Evolutionary conservation across 2,329 filamentous ascomycete species (phyloP).

Genomic region (Ophiostoma piceae): DNA sequence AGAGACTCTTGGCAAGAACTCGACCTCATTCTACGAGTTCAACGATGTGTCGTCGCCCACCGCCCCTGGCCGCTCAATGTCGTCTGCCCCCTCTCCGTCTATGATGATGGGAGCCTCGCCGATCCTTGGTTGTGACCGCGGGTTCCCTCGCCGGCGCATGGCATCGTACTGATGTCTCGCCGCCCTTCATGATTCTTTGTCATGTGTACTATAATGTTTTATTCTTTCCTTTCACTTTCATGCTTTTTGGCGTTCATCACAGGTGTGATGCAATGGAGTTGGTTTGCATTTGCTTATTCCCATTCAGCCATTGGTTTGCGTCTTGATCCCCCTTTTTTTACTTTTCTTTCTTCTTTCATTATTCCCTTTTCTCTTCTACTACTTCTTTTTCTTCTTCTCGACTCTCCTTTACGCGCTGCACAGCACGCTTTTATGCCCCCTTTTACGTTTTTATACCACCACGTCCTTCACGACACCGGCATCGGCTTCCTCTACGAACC

Average conservation of each 20-base stretch:
- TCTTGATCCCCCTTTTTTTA: conserved; percentile 11
- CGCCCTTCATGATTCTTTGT: conserved; percentile 1
- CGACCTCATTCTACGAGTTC: conserved; percentile 28
- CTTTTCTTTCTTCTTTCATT: conserved; percentile 8
- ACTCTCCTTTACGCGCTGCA: background rate
- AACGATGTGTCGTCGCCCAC: conserved; percentile 53
- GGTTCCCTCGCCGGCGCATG: conserved; percentile 52
- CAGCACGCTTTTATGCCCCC: conserved; percentile 7
- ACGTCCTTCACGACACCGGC: conserved; percentile 14
- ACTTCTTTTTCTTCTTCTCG: conserved; percentile 1
- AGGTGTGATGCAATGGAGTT: conserved; percentile 10
- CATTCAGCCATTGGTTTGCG: conserved; percentile 18
- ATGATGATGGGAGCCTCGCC: conserved; percentile 42
- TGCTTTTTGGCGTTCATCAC: conserved; percentile 14
- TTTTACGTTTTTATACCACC: conserved; percentile 15
- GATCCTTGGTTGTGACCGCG: conserved; percentile 46
- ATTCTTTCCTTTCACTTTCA: conserved; percentile 1
- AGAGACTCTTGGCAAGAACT: background rate
- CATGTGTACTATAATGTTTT: conserved; percentile 18
- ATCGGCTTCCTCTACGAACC: background rate
- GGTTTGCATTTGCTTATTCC: conserved; percentile 13
- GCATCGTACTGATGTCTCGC: conserved; percentile 51
- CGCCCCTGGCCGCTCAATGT: conserved; percentile 40
- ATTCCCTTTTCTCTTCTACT: background rate
- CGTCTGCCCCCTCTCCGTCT: conserved; percentile 37